Conservation (phyloP, 169 alveolate genomes). For the Toxoplasma gondii region DNA sequence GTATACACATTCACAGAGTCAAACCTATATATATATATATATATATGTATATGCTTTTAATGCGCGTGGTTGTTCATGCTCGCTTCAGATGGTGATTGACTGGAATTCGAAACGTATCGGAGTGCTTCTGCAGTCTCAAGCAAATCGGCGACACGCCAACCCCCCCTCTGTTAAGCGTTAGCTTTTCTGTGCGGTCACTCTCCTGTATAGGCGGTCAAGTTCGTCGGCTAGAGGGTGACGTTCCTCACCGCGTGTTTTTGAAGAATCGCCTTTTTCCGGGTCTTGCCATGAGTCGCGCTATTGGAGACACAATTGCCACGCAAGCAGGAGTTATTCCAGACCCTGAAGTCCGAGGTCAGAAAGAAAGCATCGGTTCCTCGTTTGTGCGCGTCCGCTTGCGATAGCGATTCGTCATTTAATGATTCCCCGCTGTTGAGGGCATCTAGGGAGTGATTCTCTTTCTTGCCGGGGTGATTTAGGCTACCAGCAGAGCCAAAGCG, state of each 20-base stretch:
- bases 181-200: neutral
- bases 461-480: too few species aligned
- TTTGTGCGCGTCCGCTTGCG: neutral
- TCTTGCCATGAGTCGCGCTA: conserved; percentile 91
- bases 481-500: too few species aligned
- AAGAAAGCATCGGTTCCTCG: neutral
- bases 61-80: too few species aligned
- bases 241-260: conserved; percentile 85
- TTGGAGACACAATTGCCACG: conserved; percentile 90
- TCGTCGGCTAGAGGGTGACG: conserved; percentile 79
- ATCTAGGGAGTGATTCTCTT: too few species aligned
- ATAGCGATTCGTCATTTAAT: too few species aligned
- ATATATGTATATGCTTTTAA: neutral
- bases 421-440: too few species aligned
- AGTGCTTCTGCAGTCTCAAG: too few species aligned
- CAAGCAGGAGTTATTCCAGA: conserved; percentile 87
- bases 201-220: conserved; percentile 86
- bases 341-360: conserved; percentile 80
- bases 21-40: neutral
- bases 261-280: conserved; percentile 86
- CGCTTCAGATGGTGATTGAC: neutral
- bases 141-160: too few species aligned
- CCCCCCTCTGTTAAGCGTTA: too few species aligned
- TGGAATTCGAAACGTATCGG: too few species aligned
- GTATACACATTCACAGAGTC: neutral